Base-by-base conservation (phyloP, 2,329 filamentous ascomycete genomes). In the Metarhizium robertsii region DNA sequence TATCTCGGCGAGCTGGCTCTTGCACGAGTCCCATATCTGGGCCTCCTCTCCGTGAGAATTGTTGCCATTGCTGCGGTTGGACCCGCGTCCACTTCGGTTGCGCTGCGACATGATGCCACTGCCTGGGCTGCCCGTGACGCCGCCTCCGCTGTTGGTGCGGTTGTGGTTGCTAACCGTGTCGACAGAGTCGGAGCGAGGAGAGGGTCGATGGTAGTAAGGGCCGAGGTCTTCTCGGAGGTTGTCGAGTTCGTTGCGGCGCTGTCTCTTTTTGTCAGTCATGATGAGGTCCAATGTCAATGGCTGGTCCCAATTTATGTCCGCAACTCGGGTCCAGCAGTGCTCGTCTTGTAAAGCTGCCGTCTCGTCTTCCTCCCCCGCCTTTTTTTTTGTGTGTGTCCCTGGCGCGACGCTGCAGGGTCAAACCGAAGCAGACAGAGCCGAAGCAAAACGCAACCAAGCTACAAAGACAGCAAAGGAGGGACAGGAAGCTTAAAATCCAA, bases 61-160 rank as follows among this genome's bases (percentile, higher is more conserved):
- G 58, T 71, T 69, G 30, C 72, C 71, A 50, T 73, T 75, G 64
- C 73, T 75, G 46, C 73, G 70, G 64, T 72, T 73, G 45, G 71
- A 73, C 43, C 72, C 73, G 58, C 73, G 73, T 53, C 71, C 72
- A 61, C 72, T 74, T 54, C 74, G 71, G 58, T 73, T 74, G 58
- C 73, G 68, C 62, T 75, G 73, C 47, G 73, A 74, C 73, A 75
- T 76, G 54, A 61, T 54, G 53, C 10, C 46, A 43, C 52, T 52
- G 29, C 43, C 30, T 14, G 51, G 50, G 25, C 46, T 55, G 38
- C 48, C 56, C 3, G 53, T 47, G 20, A 20, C 45, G 20, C 20
- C 54, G 60, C 34, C 60, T 57, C 36, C 57, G 60, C 55, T 62
- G 34, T 32, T 47, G 51, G 43, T 52, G 25, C 36, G 38, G 30